phyloP scores from a whole-genome alignment of 768 basidiomycete species.

The Pisolithus microcarpus region DNA sequence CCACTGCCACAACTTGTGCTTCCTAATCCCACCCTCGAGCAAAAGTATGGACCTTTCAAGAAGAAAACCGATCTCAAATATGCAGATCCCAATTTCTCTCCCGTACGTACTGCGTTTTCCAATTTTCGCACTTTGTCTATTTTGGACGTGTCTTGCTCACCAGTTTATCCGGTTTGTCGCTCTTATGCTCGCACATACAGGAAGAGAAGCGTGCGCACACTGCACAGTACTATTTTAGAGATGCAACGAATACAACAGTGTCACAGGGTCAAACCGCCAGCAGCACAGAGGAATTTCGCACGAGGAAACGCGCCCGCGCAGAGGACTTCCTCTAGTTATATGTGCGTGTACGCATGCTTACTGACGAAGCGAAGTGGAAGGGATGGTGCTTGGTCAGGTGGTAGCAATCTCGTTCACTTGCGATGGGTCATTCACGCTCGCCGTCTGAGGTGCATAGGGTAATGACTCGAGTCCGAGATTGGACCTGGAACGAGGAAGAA shows the following conservation, averaged over 20 bases:
- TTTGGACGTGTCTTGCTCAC: too few species aligned
- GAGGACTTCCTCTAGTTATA: slow-evolving; percentile 67
- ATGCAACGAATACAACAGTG: slow-evolving; percentile 25
- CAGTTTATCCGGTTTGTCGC: too few species aligned
- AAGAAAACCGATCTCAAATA: slow-evolving; percentile 70
- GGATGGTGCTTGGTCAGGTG: slow-evolving; percentile 5
- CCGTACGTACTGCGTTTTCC: slow-evolving; percentile 39
- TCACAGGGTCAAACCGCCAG: slow-evolving; percentile 9
- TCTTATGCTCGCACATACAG: slow-evolving; percentile 30
- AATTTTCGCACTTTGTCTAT: not conserved
- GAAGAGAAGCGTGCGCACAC: slow-evolving; percentile 71
- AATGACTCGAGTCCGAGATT: too few species aligned
- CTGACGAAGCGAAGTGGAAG: not conserved
- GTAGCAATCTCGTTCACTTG: slow-evolving; percentile 2
- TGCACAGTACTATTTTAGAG: slow-evolving; percentile 53
- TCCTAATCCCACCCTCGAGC: slow-evolving; percentile 51
- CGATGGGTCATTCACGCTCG: slow-evolving; percentile 21
- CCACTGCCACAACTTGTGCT: slow-evolving; percentile 29
- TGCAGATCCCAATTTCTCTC: slow-evolving; percentile 69
- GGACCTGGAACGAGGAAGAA: too few species aligned
- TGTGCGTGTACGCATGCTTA: too few species aligned
- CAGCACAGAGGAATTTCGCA: slow-evolving; percentile 53
- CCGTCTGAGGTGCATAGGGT: too few species aligned
- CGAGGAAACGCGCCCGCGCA: slow-evolving; percentile 79
- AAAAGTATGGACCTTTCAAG: slow-evolving; percentile 70